Conservation (phyloP, 2,329 filamentous ascomycete genomes). For the Aspergillus brunneoviolaceus region DNA sequence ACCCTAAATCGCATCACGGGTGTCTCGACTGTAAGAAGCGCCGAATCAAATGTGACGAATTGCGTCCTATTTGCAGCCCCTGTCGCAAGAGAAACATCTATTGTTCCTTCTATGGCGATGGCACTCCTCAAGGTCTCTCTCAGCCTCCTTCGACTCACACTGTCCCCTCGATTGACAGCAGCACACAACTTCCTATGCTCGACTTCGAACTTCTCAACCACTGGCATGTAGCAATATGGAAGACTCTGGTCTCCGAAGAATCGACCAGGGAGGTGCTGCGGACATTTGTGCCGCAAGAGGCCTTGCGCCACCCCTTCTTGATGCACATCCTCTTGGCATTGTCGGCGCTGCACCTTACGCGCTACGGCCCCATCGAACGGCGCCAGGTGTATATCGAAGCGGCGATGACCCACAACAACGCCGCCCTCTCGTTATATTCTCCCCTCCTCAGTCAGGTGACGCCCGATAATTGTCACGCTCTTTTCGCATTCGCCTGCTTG, state of each 20-base stretch:
- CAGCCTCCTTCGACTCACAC: too few relatives aligned
- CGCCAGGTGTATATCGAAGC: slow-evolving; percentile 5
- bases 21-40: slow-evolving; percentile 18
- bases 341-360: slow-evolving; percentile 10
- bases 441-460: slow-evolving; percentile 11
- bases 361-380: background rate
- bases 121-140: background rate
- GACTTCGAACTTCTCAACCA: slow-evolving; percentile 17
- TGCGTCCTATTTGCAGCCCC: slow-evolving; percentile 11
- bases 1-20: slow-evolving; percentile 15
- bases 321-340: slow-evolving; percentile 17
- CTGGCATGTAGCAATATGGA: slow-evolving; percentile 12
- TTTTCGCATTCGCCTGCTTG: slow-evolving; percentile 15
- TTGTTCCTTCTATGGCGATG: slow-evolving; percentile 8
- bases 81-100: slow-evolving; percentile 8
- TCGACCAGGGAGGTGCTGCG: slow-evolving; percentile 7
- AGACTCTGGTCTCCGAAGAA: background rate
- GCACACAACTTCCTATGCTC: slow-evolving; percentile 5
- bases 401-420: slow-evolving; percentile 13
- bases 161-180: background rate
- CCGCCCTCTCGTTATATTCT: slow-evolving; percentile 10
- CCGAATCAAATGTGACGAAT: slow-evolving; percentile 18
- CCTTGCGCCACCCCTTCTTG: slow-evolving; percentile 9
- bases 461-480: slow-evolving; percentile 12
- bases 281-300: slow-evolving; percentile 8